Percentiles rank a stretch among this genome's conserved stretches.
Conservation (phyloP, 1,284 basidiomycete species). For the Acaromyces ingoldii region DNA sequence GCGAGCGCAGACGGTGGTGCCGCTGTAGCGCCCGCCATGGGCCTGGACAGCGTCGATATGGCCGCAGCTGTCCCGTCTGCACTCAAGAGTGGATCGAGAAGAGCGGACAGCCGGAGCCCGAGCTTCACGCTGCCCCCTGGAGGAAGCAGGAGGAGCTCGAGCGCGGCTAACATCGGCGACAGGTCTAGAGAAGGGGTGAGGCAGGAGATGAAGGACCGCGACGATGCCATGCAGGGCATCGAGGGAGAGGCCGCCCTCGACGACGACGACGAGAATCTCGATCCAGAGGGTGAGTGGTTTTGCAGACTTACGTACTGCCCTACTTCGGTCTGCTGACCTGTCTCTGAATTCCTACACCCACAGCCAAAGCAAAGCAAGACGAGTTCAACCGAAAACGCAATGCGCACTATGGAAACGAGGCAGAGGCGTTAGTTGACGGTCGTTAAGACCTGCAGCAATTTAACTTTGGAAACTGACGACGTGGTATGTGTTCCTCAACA, state of each 20-base stretch:
- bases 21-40: conserved; percentile 20
- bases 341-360: conserved; percentile 2
- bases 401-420: conserved; percentile 49
- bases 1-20: conserved; percentile 8
- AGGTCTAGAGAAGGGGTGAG: conserved; percentile 27
- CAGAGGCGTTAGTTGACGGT: conserved; percentile 22
- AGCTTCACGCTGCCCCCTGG: conserved; percentile 37
- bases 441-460: background rate
- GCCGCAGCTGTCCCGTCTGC: conserved; percentile 7
- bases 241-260: conserved; percentile 14
- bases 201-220: conserved; percentile 20
- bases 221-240: conserved; percentile 16
- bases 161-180: conserved; percentile 18
- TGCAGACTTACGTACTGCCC: background rate
- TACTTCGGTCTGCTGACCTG: background rate
- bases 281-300: conserved; percentile 28
- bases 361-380: conserved; percentile 37
- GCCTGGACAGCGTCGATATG: conserved; percentile 31
- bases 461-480: background rate
- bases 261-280: conserved; percentile 27
- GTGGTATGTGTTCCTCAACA: background rate
- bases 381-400: conserved; percentile 47
- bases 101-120: conserved; percentile 13
- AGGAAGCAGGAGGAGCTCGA: conserved; percentile 29
- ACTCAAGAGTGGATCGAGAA: background rate